Conservation (phyloP, 768 basidiomycete species). For the Galerina marginata region DNA sequence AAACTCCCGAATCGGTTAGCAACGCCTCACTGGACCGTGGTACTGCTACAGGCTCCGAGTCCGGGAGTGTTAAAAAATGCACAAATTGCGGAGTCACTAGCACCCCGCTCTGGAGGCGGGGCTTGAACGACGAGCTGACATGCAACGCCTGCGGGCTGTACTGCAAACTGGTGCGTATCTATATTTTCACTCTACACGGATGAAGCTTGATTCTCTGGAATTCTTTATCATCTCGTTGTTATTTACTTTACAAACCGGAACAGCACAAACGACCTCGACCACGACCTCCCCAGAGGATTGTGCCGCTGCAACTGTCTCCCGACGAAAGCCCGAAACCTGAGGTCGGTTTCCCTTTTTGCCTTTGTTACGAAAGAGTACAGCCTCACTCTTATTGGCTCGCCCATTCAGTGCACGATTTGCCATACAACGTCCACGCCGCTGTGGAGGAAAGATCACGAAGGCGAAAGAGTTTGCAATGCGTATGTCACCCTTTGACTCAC, state of each 20-base stretch:
- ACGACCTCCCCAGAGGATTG: not conserved
- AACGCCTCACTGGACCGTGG: too few relatives aligned
- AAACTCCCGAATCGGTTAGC: too few relatives aligned
- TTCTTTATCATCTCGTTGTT: too few relatives aligned
- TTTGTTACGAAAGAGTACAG: not conserved
- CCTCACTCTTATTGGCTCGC: not conserved
- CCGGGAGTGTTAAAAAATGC: not conserved
- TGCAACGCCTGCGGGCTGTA: not conserved
- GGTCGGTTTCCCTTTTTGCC: too few relatives aligned
- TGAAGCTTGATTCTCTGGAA: too few relatives aligned
- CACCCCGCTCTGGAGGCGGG: not conserved
- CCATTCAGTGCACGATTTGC: not conserved
- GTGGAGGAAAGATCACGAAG: not conserved
- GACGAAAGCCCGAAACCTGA: not conserved
- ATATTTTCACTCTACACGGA: not conserved
- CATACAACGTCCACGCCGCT: not conserved
- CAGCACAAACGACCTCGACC: not conserved
- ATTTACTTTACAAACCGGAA: not conserved
- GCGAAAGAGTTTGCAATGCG: not conserved
- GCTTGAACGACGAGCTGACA: not conserved
- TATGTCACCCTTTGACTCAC: not conserved
- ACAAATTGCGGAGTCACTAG: not conserved
- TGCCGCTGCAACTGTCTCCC: not conserved
- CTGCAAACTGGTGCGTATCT: not conserved
- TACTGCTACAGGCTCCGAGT: too few relatives aligned